Base-by-base conservation (phyloP, 129 eudicot genomes). In the Dittrichia graveolens region DNA sequence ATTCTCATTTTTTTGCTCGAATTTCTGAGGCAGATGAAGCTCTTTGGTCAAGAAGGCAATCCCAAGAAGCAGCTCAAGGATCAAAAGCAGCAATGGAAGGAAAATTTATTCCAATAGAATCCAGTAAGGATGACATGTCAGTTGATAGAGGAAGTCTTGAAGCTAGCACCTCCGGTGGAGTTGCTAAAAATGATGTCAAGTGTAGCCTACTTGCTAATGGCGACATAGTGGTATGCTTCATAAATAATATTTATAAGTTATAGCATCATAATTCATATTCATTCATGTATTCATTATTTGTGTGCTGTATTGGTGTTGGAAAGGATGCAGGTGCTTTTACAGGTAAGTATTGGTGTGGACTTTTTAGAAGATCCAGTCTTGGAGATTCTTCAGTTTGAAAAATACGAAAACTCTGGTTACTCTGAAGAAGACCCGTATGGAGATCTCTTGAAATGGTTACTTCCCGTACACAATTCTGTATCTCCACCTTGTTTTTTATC, bases 261-360 rank as follows among this genome's bases (percentile, higher is more conserved):
- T 39, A 61, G 11, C 31, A 24, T 24, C 31, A 24, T 24, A 0
- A 24, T 24, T 24, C 31, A 24, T 24, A 24, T 24, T 24, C 31
- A 24, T 24, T 31, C 42, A 41, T 60, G 35, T 58, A 58, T 64
- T 35, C 16, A 82, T 86, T 75, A 83, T 90, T 48, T 82, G 79
- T 62, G 77, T 84, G 70, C 71, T 68, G 80, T 80, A 66, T 84
- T 92, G 83, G 76, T 85, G 83, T 83, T 54, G 85, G 98, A 89
- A 89, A 89, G 96, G 87, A 83, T 87, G 98, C 96, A 92, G 98
- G 98, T 92, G 67, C 87, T 86, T 78, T 86, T 92, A 83, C 88
- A 87, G 70, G 86, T 89, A 57, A 89, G 82, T 80, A 80, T 92
- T 61, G 86, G 89, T 62, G 86, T 79, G 63, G 87, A 84, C 59